These are phyloP conservation scores for Aspergillus neotritici DNA, from an alignment of 2,329 filamentous ascomycete genomes.

Conservation along the genomic window DNA sequence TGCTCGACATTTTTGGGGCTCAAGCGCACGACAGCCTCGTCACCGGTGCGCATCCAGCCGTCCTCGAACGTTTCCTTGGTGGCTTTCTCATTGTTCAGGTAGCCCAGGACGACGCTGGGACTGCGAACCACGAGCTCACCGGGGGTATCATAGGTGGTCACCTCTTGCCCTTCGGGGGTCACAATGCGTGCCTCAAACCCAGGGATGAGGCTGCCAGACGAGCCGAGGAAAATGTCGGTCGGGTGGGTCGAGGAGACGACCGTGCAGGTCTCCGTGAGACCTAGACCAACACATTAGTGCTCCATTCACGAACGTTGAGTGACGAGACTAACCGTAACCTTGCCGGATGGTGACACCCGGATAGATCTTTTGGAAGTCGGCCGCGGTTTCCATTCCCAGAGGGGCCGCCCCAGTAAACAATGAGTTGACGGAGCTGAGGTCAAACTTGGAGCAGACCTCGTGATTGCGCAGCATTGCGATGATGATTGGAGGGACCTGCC, in stretches of 20 bases:
- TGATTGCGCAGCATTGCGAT: conserved; percentile 66
- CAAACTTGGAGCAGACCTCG: conserved; percentile 58
- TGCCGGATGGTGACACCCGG: conserved; percentile 63
- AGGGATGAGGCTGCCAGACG: conserved; percentile 65
- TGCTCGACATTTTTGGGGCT: conserved; percentile 67
- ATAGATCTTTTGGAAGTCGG: conserved; percentile 56
- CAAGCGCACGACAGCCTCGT: conserved; percentile 68
- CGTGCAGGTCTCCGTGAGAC: conserved; percentile 71
- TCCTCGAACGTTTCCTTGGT: conserved; percentile 75
- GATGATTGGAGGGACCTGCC: conserved; percentile 71
- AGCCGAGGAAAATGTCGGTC: conserved; percentile 64
- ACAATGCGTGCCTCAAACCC: conserved; percentile 62
- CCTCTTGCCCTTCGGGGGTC: conserved; percentile 61
- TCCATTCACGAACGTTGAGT: neutral
- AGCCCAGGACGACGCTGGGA: conserved; percentile 73
- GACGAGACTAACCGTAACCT: conserved; percentile 56
- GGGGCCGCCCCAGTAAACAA: conserved; percentile 75
- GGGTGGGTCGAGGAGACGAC: conserved; percentile 56
- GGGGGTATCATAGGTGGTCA: conserved; percentile 64
- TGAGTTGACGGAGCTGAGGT: conserved; percentile 60
- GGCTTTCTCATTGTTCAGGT: conserved; percentile 79
- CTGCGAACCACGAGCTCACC: conserved; percentile 77
- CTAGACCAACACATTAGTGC: conserved; percentile 28
- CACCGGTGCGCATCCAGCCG: conserved; percentile 78
- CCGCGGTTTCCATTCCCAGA: conserved; percentile 65